Evolutionary conservation across 164 flowering plant species (phyloP).

Genomic region (Warburgia ugandensis): DNA sequence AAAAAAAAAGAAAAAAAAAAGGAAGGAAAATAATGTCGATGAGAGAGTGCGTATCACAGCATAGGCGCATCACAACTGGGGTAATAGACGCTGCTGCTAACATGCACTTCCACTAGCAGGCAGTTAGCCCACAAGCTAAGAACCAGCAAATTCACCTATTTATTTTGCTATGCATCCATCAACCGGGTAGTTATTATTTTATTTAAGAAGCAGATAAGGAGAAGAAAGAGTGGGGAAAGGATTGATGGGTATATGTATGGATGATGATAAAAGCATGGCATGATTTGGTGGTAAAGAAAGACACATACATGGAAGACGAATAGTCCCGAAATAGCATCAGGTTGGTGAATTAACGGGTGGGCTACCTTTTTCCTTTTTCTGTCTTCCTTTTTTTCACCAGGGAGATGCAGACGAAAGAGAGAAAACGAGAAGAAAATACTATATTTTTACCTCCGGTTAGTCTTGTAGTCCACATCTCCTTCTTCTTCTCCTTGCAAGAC

Average conservation of each 20-base stretch:
- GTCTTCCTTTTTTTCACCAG: no score
- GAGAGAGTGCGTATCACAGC: constrained; percentile 8
- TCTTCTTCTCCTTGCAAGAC: constrained; percentile 4
- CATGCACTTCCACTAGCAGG: not conserved
- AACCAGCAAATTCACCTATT: not conserved
- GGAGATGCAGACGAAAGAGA: not conserved
- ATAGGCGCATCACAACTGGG: not conserved
- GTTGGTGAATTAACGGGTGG: not conserved
- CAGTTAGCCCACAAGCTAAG: constrained; percentile 1
- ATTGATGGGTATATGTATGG: constrained; percentile 8
- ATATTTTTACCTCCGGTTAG: not conserved
- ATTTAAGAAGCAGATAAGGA: not conserved
- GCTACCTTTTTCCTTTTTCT: not conserved
- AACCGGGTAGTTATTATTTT: not conserved
- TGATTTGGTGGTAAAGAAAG: not conserved
- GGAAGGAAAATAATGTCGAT: no score
- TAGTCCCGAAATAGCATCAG: constrained; percentile 4
- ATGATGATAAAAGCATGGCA: constrained; percentile 1
- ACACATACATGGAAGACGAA: not conserved
- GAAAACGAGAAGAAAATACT: not conserved
- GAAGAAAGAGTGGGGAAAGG: no score
- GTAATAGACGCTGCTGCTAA: constrained; percentile 4
- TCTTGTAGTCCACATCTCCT: not conserved
- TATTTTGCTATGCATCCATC: not conserved
- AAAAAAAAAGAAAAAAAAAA: not conserved